Evolutionary conservation across 73 alveolate genomes (phyloP), one percentile per base, ranked within the genome.

Genomic region (Loxodes magnus): DNA sequence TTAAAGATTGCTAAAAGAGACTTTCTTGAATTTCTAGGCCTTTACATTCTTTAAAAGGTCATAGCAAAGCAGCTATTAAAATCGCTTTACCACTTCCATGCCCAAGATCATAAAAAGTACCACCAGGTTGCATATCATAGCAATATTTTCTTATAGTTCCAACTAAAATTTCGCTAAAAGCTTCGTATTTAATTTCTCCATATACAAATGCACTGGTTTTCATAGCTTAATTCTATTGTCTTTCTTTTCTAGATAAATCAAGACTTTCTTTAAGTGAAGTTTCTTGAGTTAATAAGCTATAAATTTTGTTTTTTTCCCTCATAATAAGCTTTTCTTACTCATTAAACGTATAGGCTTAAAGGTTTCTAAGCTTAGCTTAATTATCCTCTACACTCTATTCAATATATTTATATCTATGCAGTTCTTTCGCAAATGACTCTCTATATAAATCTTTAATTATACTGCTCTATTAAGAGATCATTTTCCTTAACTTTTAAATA

Each of bases 71-170:
- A 55, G 84, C 87, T 2, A 95, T 87, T 6, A 87, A 41, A 17
- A 87, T 88, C 1, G 87, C 93, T 34, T 87, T 87, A 4, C 97
- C 97, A 0, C 77, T 79, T 0, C 97, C 97, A 20, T 93, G 78
- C 23, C 97, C 97, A 31, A 87, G 68, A 74, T 87, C 97, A 60
- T 82, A 79, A 52, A 87, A 87, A 7, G 69, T 71, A 12, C 86
- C 94, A 5, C 89, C 89, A 48, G 55, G 39, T 16, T 54, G 16
- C 1, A 14, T 23, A 15, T 24, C 36, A 5, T 31, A 25, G 6
- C 50, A 51, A 12, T 29, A 20, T 0, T 43, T 2, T 14, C 50
- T 21, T 24, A 50, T 10, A n/a, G 64, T 51, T n/a, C n/a, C n/a
- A 0, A 9, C 10, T 12, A 63, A 23, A 0, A 63, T 33, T 23